Percentiles rank a stretch among this genome's conserved stretches.
phyloP scores from a whole-genome alignment of 768 basidiomycete genomes.

The Mycena sanguinolenta region DNA sequence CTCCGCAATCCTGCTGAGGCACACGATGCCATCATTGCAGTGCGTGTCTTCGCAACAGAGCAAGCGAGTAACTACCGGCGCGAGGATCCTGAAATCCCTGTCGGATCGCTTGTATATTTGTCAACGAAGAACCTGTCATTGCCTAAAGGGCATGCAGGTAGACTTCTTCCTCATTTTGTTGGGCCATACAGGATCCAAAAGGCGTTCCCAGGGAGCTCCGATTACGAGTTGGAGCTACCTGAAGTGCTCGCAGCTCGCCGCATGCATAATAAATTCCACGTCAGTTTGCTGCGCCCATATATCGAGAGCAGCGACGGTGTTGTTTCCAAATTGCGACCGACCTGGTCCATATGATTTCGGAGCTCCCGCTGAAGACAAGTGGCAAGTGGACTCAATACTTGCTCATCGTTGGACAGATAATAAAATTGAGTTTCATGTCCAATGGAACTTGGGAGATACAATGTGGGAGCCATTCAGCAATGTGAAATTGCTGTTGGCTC shows the following conservation, averaged over 20 bases:
- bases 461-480: no score
- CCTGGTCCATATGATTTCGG: background rate
- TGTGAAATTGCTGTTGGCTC: no score
- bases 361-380: background rate
- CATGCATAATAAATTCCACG: background rate
- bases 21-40: background rate
- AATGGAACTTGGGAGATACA: no score
- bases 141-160: no score
- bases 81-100: background rate
- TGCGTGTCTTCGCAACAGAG: background rate
- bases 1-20: background rate
- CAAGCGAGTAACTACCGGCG: background rate
- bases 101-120: no score
- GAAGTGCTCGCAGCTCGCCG: background rate
- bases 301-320: background rate
- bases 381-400: background rate
- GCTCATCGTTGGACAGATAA: no score
- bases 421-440: no score
- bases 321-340: background rate
- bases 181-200: background rate
- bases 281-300: no score
- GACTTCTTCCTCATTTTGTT: background rate
- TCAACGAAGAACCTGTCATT: no score
- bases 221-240: background rate
- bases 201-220: background rate